Percentiles rank a stretch among this genome's conserved stretches.
phyloP scores from a whole-genome alignment of 345 rosid species.

The Ailanthus altissimus region DNA sequence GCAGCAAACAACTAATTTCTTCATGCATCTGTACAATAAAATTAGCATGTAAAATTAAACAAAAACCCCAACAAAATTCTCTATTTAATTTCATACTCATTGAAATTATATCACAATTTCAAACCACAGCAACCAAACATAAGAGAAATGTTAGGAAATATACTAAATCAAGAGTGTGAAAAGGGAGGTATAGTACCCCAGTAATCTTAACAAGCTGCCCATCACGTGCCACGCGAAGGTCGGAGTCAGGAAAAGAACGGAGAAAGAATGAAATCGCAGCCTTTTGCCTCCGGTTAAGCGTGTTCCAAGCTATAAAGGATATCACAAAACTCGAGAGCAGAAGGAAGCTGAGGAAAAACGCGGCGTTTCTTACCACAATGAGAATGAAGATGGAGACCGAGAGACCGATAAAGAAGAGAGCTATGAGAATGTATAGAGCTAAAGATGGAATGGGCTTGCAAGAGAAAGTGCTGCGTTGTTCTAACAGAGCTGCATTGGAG shows the following conservation, averaged over 20 bases:
- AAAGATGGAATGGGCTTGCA: constrained; percentile 40
- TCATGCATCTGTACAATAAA: background rate
- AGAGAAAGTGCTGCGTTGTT: constrained; percentile 26
- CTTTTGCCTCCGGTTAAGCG: constrained; percentile 28
- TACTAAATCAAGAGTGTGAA: background rate
- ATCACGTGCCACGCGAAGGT: constrained; percentile 43
- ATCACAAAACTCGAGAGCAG: constrained; percentile 33
- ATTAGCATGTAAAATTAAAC: background rate
- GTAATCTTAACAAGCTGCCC: constrained; percentile 60
- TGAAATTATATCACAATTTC: background rate
- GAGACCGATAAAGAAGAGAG: constrained; percentile 40
- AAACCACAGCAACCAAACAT: background rate
- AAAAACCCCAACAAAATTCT: background rate
- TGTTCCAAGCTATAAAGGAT: constrained; percentile 49
- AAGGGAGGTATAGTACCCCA: constrained; percentile 35
- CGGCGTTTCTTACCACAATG: constrained; percentile 43
- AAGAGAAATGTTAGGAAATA: background rate
- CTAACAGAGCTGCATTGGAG: constrained; percentile 37
- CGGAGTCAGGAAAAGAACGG: constrained; percentile 50
- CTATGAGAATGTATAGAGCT: constrained; percentile 34
- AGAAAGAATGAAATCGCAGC: constrained; percentile 38
- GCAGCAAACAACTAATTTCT: background rate
- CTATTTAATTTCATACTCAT: background rate
- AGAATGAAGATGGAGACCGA: constrained; percentile 46
- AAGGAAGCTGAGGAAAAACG: constrained; percentile 41